A percentile compares a stretch with the other conserved stretches of the same genome.
Conservation (phyloP, 148 eudicot species). For the Camellia sinensis region DNA sequence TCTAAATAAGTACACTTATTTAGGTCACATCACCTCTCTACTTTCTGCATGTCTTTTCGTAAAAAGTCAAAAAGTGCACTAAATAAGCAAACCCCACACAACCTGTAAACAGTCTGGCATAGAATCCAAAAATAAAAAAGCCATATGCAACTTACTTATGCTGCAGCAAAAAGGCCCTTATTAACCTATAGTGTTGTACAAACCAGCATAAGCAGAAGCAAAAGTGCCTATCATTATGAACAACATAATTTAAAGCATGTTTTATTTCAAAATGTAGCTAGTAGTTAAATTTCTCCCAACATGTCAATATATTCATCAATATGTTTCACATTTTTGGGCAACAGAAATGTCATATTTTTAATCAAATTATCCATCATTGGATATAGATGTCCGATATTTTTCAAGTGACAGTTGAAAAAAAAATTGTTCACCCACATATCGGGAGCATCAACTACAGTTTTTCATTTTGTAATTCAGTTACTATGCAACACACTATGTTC, state of each 20-base stretch:
- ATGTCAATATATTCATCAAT: not conserved
- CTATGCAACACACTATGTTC: not conserved
- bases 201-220: not conserved
- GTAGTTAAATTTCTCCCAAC: not conserved
- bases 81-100: too few relatives aligned
- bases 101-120: too few relatives aligned
- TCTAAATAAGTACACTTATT: too few relatives aligned
- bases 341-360: not conserved
- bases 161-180: not conserved
- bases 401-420: not conserved
- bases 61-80: too few relatives aligned
- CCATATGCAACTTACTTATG: too few relatives aligned
- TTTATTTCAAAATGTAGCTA: not conserved
- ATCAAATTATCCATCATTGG: not conserved
- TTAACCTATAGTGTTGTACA: not conserved
- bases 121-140: too few relatives aligned
- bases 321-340: not conserved
- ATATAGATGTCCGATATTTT: not conserved
- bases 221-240: not conserved
- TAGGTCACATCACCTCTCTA: too few relatives aligned
- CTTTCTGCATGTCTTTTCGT: too few relatives aligned
- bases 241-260: conserved; percentile 3
- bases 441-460: not conserved
- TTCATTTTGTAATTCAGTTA: not conserved
- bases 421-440: not conserved